Evolutionary conservation across 306 rosid genomes (phyloP).

Genomic region (Cercis canadensis): DNA sequence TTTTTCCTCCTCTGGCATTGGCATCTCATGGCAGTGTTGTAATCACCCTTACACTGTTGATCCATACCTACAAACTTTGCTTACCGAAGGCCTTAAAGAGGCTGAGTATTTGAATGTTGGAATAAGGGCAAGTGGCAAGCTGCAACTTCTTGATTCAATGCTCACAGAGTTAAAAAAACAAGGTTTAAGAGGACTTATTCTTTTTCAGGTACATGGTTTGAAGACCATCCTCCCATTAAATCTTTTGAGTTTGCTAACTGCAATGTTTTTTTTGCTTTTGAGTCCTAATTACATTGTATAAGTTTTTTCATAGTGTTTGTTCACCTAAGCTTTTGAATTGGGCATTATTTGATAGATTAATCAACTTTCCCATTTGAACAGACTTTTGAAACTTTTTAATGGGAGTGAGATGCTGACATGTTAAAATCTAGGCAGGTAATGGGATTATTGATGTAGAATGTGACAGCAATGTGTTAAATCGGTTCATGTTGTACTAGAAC

Average conservation of each 20-base stretch:
- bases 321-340: neutral
- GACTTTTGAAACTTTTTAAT: neutral
- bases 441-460: neutral
- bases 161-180: constrained; percentile 68
- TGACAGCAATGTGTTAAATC: no score
- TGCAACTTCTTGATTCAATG: constrained; percentile 88
- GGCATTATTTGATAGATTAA: neutral
- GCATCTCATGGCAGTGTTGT: constrained; percentile 71
- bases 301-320: neutral
- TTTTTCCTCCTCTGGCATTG: constrained; percentile 6
- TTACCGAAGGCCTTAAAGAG: constrained; percentile 52
- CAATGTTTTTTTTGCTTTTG: neutral
- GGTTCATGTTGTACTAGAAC: neutral
- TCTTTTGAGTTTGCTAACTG: constrained; percentile 1
- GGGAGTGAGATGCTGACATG: neutral
- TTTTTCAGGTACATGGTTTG: constrained; percentile 69
- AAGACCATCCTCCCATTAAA: neutral
- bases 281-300: neutral
- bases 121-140: constrained; percentile 86
- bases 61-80: constrained; percentile 41
- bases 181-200: constrained; percentile 67
- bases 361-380: neutral
- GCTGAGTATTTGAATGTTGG: constrained; percentile 62
- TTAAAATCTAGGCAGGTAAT: neutral
- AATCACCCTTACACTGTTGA: constrained; percentile 81